Conservation (phyloP, 352 stramenopile species). For the Plasmopara viticola region DNA sequence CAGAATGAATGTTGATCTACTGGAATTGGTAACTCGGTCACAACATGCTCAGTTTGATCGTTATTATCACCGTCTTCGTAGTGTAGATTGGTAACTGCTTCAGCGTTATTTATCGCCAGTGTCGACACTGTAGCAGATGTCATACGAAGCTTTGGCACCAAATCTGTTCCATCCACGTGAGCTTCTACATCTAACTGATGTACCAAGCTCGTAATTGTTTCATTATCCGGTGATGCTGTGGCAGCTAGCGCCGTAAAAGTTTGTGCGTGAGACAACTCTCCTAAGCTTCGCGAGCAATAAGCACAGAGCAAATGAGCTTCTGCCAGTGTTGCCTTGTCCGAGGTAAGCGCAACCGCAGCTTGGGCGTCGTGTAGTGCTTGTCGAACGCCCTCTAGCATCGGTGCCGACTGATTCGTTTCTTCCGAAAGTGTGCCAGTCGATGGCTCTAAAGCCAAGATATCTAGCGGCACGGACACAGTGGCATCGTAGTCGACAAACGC, state of each 20-base stretch:
- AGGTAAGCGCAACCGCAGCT: conserved; percentile 19
- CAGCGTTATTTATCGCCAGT: background rate
- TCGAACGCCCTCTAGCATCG: conserved; percentile 28
- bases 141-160: conserved; percentile 15
- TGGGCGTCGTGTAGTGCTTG: conserved; percentile 42
- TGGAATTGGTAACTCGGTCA: background rate
- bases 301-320: conserved; percentile 31
- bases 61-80: conserved; percentile 27
- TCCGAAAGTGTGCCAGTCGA: conserved; percentile 3
- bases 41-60: conserved; percentile 13
- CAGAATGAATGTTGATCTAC: conserved; percentile 15
- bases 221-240: conserved; percentile 15
- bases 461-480: conserved; percentile 17
- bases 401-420: conserved; percentile 15
- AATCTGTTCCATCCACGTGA: conserved; percentile 2
- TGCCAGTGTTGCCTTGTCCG: conserved; percentile 18
- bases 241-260: conserved; percentile 24
- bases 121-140: conserved; percentile 9
- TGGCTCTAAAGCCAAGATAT: conserved; percentile 15
- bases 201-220: conserved; percentile 24
- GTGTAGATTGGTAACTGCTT: background rate
- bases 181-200: conserved; percentile 32
- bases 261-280: conserved; percentile 24
- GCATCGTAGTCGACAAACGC: conserved; percentile 38
- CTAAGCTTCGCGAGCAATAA: conserved; percentile 37